Base-by-base conservation (phyloP, 495 filamentous ascomycete species). In the Hyaloscypha variabilis region DNA sequence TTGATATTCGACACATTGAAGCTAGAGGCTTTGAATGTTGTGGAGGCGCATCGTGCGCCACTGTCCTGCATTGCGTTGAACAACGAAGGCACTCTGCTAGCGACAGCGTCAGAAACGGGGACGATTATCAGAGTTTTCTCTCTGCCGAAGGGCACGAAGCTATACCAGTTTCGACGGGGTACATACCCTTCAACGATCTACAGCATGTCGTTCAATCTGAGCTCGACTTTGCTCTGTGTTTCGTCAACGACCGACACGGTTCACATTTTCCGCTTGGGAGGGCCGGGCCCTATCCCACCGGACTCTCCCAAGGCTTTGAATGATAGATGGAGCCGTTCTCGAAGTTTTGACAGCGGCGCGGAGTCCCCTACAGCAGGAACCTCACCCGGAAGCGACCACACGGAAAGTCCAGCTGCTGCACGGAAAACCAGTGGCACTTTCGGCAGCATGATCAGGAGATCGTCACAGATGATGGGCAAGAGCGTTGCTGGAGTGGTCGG, bases 191-290 rank as follows among this genome's bases (percentile, higher is more conserved):
- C 92, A 3, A 87, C 90, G 24, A 98, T 99, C 64, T 97, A 91
- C 76, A 96, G 93, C 86, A 97, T 99, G 95, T 95, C 92, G n/a
- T 99, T 98, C 81, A 99, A 99, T 75, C 85, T 92, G 19, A 93
- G 90, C 34, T 96, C 93, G 4, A 95, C 94, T 8, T 83, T 99
- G 2, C 88, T 99, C 39, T 97, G 93, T 71, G 93, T 98, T 61
- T 97, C 94, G 14, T 97, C 94, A 11, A 92, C 92, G 2, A 94
- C 93, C 0, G 96, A 99, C 71, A 99, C 95, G 14, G 90, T 99
- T n/a, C 95, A 99, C 72, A 88, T 99, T 57, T 99, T 98, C 77
- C 92, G 94, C 50, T 80, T 98, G 51, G 82, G 78, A 58, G 68
- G 55, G 31, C 69, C 72, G 8, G 62, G 67, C n/a, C n/a, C 26